Conservation (phyloP, 108 stramenopile genomes). For the Nitzschia sp. region DNA sequence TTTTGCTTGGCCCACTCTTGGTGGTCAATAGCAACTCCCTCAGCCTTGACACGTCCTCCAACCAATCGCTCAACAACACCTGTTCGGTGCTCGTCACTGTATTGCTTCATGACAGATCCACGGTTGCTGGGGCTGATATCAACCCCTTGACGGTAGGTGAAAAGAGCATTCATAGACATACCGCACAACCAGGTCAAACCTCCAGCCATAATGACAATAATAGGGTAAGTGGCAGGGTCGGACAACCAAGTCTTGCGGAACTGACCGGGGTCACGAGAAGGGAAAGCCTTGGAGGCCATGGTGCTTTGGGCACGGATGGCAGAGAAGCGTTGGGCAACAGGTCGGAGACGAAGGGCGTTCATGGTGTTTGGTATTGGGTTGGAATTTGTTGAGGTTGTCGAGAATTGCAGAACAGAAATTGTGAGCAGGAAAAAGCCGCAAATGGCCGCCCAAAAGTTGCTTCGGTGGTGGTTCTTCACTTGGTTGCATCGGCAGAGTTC, state of each 20-base stretch:
- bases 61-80: conserved; percentile 23
- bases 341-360: conserved; percentile 30
- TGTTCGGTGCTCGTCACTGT: conserved; percentile 10
- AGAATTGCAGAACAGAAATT: too few species aligned
- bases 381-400: neutral
- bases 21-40: conserved; percentile 71
- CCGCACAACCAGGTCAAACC: conserved; percentile 57
- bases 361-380: conserved; percentile 9
- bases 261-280: neutral
- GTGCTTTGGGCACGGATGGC: conserved; percentile 13
- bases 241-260: conserved; percentile 52
- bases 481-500: too few species aligned
- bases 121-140: conserved; percentile 46
- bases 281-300: conserved; percentile 22
- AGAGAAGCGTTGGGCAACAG: conserved; percentile 9
- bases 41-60: conserved; percentile 42
- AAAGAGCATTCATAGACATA: conserved; percentile 47
- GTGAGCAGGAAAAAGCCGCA: too few species aligned
- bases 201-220: conserved; percentile 48
- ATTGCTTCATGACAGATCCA: conserved; percentile 11
- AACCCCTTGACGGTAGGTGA: conserved; percentile 59
- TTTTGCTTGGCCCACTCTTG: conserved; percentile 63
- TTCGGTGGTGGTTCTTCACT: too few species aligned
- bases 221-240: conserved; percentile 57
- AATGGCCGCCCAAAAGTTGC: too few species aligned